Base-by-base conservation (phyloP, 1,284 basidiomycete genomes). In the Ceratobasidium sp. region DNA sequence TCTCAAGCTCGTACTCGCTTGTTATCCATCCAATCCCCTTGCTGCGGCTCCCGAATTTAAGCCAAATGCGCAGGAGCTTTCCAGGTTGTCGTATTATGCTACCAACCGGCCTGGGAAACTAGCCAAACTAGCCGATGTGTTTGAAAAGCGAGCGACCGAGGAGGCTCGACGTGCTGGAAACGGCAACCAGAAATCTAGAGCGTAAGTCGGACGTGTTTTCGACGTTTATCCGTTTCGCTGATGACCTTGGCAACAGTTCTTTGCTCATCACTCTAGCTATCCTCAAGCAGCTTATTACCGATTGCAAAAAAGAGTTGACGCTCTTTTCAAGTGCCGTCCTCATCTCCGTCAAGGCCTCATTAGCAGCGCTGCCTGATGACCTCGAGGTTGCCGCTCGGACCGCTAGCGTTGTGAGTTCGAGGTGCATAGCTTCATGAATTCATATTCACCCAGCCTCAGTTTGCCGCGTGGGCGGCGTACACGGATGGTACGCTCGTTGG, bases 401-500 rank as follows among this genome's bases (percentile, higher is more conserved):
- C 7, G 95, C 95, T 9, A 92, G 89, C 81, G 89, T 95, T 77
- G 95, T 95, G 82, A 81, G 93, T 88, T 52, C 37, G 66, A 19
- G n/a, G n/a, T 34, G 34, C 13, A 34, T 51, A 0, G 15, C 15
- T 61, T 37, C 37, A 8, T 29, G 51, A 56, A 17, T 22, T 59
- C 15, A 74, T 19, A 51, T 74, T 62, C 19, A 57, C 25, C 22
- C 66, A 37, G 17, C 34, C 78, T 34, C 81, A 95, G 91, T 97
- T 99, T 81, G 93, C 92, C 15, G 92, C 95, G 0, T 96, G 96
- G 89, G 92, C 95, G n/a, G 96, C 95, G 6, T 97, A 92, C 81
- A 95, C 96, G 8, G 92, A 96, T 80, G 95, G 95, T 0, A 89
- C 91, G 73, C 85, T 92, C 51, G 90, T 96, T 78, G 93, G 93